These are phyloP conservation scores for Myxozyma melibiosi DNA, from an alignment of 805 yeast species.

Conservation along the genomic window DNA sequence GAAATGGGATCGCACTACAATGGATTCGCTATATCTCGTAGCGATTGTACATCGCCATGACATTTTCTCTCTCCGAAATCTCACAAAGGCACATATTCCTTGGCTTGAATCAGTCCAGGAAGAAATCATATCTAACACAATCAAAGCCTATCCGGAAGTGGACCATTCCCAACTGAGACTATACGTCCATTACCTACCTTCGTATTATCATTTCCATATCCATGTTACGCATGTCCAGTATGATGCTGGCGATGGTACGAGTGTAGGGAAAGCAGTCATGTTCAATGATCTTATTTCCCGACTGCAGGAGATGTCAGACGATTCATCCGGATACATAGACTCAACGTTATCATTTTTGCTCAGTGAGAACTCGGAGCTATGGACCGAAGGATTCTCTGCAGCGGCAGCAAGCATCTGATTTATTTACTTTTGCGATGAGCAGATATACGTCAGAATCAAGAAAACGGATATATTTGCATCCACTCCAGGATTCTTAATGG, in stretches of 20 bases:
- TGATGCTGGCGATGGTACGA: conserved; percentile 65
- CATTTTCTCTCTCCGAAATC: conserved; percentile 73
- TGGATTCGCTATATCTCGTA: conserved; percentile 73
- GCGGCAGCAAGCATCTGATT: no score
- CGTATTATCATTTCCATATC: conserved; percentile 92
- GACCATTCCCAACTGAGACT: conserved; percentile 61
- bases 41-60: conserved; percentile 72
- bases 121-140: conserved; percentile 53
- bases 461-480: no score
- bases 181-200: conserved; percentile 90
- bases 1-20: conserved; percentile 82
- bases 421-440: no score
- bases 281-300: conserved; percentile 81
- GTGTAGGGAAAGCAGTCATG: conserved; percentile 78
- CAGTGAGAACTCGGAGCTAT: conserved; percentile 78
- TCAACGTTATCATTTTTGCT: conserved; percentile 65
- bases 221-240: conserved; percentile 80
- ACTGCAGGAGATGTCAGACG: conserved; percentile 54
- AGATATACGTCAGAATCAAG: no score
- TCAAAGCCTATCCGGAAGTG: conserved; percentile 51
- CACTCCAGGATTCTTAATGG: no score
- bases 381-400: conserved; percentile 50
- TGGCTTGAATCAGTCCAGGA: conserved; percentile 56
- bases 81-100: conserved; percentile 58
- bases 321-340: conserved; percentile 54